These are phyloP conservation scores for Oropetium thomaeum DNA, from an alignment of 176 grass and related monocot genomes.

Conservation along the genomic window DNA sequence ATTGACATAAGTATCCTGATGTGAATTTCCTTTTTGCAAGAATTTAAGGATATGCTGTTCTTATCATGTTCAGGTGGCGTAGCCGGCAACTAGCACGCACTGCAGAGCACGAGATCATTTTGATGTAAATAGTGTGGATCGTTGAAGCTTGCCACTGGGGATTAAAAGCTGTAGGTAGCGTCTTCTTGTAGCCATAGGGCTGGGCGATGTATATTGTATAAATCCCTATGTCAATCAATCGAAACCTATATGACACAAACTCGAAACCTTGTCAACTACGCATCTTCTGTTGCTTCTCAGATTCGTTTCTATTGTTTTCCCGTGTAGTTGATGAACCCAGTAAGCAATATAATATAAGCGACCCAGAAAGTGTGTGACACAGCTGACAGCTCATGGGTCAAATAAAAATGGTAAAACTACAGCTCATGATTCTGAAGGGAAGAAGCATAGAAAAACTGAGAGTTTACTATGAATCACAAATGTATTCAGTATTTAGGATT, in stretches of 20 bases:
- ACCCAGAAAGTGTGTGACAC: background rate
- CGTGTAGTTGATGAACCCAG: background rate
- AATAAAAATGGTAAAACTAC: background rate
- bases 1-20: background rate
- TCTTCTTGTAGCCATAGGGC: background rate
- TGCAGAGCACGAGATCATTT: background rate
- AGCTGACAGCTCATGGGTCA: background rate
- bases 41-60: background rate
- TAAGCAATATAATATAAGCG: background rate
- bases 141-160: background rate
- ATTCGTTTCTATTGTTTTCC: too few relatives aligned
- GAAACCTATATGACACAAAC: background rate
- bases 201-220: background rate
- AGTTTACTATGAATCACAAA: background rate
- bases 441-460: background rate
- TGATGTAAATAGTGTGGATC: slow-evolving; percentile 21
- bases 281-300: background rate
- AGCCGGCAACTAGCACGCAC: background rate
- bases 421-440: background rate
- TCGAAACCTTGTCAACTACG: background rate
- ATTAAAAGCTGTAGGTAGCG: slow-evolving; percentile 26
- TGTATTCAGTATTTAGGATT: slow-evolving; percentile 2
- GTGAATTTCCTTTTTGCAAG: background rate
- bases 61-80: background rate
- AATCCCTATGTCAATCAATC: background rate